A percentile compares a stretch with the other conserved stretches of the same genome.
Evolutionary conservation across 164 flowering plant genomes (phyloP).

Genomic region (Annona squamosa): DNA sequence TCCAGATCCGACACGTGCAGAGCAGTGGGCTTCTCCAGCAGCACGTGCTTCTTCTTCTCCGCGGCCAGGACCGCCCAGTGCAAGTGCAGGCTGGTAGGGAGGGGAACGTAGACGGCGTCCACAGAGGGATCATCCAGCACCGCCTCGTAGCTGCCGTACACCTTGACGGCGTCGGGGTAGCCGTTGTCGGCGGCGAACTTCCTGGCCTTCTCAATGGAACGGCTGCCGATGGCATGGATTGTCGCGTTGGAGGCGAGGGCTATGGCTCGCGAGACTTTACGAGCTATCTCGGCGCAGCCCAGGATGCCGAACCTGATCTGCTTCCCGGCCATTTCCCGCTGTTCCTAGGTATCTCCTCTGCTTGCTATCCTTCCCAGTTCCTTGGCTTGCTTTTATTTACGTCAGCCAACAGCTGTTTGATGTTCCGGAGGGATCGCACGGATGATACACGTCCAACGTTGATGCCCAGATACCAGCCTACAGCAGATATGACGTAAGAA

Average conservation of each 20-base stretch:
- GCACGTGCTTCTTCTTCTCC: constrained; percentile 52
- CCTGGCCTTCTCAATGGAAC: constrained; percentile 49
- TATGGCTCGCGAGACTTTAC: constrained; percentile 52
- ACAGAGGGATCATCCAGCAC: constrained; percentile 52
- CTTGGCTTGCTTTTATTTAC: not conserved
- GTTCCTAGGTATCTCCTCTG: not conserved
- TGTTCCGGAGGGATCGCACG: not conserved
- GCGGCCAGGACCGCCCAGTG: constrained; percentile 56
- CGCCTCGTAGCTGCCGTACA: constrained; percentile 53
- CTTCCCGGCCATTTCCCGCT: constrained; percentile 17
- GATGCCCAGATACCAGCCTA: too few relatives aligned
- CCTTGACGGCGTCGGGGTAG: constrained; percentile 39
- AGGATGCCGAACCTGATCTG: constrained; percentile 48
- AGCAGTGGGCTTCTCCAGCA: constrained; percentile 69
- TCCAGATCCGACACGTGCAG: constrained; percentile 47
- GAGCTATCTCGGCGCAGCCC: constrained; percentile 60
- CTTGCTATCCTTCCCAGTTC: too few relatives aligned
- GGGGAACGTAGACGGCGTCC: constrained; percentile 66
- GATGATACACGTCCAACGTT: not conserved
- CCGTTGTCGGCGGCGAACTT: constrained; percentile 38
- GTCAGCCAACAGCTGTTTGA: not conserved
- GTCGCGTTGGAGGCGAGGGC: constrained; percentile 41
- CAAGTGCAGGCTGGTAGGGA: constrained; percentile 56
- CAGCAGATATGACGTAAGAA: too few relatives aligned
- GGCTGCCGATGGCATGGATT: constrained; percentile 53